A percentile compares a stretch with the other conserved stretches of the same genome.
phyloP scores from a whole-genome alignment of 768 basidiomycete species.

The Saitozyma podzolica region DNA sequence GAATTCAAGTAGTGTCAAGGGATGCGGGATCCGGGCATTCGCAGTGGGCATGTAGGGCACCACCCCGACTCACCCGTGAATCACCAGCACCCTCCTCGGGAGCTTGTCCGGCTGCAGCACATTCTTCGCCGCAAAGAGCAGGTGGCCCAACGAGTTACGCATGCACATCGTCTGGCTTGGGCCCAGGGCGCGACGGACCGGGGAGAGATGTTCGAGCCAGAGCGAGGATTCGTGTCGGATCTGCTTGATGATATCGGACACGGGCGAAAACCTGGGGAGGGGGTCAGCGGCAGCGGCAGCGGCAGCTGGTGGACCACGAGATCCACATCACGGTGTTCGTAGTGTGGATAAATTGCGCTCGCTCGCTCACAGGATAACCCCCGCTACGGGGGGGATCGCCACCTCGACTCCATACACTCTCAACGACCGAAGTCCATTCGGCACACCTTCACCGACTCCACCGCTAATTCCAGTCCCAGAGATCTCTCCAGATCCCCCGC shows the following conservation, averaged over 20 bases:
- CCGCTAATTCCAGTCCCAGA: background rate
- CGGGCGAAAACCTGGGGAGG: slow-evolving; percentile 19
- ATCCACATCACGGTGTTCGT: too few species aligned
- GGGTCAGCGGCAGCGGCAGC: too few species aligned
- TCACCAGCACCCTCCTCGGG: slow-evolving; percentile 15
- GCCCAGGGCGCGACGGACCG: slow-evolving; percentile 26
- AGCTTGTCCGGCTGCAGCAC: slow-evolving; percentile 9
- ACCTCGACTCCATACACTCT: slow-evolving; percentile 26
- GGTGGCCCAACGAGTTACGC: slow-evolving; percentile 19
- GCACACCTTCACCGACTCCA: background rate
- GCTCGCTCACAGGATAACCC: slow-evolving; percentile 31
- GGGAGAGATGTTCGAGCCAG: slow-evolving; percentile 31
- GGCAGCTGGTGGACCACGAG: too few species aligned
- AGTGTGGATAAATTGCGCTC: too few species aligned
- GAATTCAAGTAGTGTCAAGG: too few species aligned
- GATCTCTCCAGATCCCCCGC: slow-evolving; percentile 2
- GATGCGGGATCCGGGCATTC: too few species aligned
- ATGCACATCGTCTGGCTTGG: slow-evolving; percentile 24
- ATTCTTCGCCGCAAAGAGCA: slow-evolving; percentile 24
- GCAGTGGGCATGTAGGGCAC: too few species aligned
- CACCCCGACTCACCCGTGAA: slow-evolving; percentile 17
- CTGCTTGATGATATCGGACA: slow-evolving; percentile 36
- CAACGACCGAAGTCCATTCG: slow-evolving; percentile 22
- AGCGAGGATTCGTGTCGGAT: slow-evolving; percentile 23
- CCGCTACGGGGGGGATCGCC: slow-evolving; percentile 21